These are phyloP conservation scores for Stenocarpella maydis DNA, from an alignment of 2,329 filamentous ascomycete genomes.

Conservation along the genomic window DNA sequence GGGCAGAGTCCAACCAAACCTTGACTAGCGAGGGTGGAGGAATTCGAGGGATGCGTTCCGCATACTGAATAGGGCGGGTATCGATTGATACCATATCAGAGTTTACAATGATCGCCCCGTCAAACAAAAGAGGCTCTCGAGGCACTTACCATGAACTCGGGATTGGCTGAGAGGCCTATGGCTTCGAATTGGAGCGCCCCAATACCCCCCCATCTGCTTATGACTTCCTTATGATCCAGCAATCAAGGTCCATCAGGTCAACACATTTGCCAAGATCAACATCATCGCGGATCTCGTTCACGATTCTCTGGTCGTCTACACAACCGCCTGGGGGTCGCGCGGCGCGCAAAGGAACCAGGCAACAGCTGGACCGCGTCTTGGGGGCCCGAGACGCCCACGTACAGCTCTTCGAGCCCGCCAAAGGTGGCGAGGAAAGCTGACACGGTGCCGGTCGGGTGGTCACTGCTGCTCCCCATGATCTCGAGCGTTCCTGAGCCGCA, in stretches of 20 bases:
- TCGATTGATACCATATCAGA: background rate
- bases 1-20: background rate
- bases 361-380: background rate
- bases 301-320: background rate
- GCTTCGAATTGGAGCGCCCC: background rate
- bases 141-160: background rate
- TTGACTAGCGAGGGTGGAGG: background rate
- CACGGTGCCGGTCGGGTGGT: background rate
- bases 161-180: background rate
- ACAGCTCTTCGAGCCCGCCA: background rate
- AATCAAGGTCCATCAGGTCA: background rate
- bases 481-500: background rate
- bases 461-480: background rate
- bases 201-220: background rate
- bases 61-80: background rate
- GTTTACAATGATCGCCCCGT: background rate
- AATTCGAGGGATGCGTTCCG: background rate
- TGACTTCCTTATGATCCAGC: background rate
- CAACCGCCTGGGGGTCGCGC: background rate
- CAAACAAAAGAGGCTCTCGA: background rate
- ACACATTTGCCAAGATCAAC: fast-evolving
- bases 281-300: too few species aligned
- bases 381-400: background rate
- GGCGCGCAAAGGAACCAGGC: background rate
- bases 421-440: background rate